These are phyloP conservation scores for Medakamo hakoo DNA, from an alignment of 139 green algal species.

Conservation along the genomic window DNA sequence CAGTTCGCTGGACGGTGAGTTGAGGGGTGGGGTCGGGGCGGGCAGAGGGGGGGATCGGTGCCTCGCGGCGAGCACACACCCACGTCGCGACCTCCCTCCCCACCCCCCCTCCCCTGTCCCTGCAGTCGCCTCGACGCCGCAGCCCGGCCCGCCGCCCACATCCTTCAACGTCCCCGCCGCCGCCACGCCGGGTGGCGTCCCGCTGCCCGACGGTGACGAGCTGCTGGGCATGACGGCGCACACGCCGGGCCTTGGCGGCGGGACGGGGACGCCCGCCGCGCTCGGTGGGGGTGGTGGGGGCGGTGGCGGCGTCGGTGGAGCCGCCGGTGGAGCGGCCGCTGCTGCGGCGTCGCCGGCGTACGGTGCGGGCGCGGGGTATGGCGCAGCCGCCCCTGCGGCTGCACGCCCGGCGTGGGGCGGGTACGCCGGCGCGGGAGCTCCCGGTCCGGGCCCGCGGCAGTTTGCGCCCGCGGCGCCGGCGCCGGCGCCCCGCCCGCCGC, in stretches of 20 bases:
- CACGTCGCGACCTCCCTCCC: too few species aligned
- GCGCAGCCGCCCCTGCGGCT: too few species aligned
- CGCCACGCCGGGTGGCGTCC: conserved; percentile 1
- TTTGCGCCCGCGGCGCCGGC: too few species aligned
- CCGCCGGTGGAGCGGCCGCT: neutral
- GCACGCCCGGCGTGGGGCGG: too few species aligned
- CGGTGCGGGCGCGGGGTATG: too few species aligned
- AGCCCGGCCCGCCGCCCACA: neutral
- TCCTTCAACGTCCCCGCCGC: too few species aligned
- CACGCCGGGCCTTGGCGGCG: conserved; percentile 10
- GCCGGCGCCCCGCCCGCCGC: neutral
- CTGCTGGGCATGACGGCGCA: conserved; percentile 30
- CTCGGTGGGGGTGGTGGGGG: neutral
- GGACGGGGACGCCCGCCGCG: neutral
- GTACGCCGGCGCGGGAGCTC: too few species aligned
- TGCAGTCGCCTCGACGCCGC: neutral
- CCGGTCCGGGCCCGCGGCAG: too few species aligned
- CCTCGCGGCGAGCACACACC: too few species aligned
- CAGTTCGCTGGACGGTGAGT: too few species aligned
- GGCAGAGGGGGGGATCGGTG: neutral
- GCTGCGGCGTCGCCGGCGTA: too few species aligned
- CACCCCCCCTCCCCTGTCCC: too few species aligned
- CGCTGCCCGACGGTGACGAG: conserved; percentile 31
- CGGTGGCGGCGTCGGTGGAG: neutral
- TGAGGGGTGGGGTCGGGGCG: neutral